These are phyloP conservation scores for Acacia crassicarpa DNA, from an alignment of 306 rosid species.

Conservation along the genomic window DNA sequence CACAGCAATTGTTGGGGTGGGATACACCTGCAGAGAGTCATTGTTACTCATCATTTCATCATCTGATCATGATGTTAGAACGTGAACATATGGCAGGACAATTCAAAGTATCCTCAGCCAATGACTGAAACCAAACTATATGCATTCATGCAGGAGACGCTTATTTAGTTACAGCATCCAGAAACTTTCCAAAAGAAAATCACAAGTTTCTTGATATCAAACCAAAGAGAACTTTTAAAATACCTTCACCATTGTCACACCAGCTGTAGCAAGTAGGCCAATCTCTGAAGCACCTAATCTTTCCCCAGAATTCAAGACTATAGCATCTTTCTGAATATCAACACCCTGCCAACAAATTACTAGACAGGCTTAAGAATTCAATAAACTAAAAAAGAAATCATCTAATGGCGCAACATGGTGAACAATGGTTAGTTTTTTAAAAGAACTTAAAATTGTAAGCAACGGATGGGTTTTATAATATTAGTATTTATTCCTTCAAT, in stretches of 20 bases:
- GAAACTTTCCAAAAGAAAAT: background rate
- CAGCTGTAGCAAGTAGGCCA: conserved; percentile 91
- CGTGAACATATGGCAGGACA: background rate
- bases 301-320: conserved; percentile 78
- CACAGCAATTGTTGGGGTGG: conserved; percentile 69
- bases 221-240: background rate
- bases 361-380: conserved; percentile 26
- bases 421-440: background rate
- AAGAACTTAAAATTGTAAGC: background rate
- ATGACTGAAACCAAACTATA: conserved; percentile 5
- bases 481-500: background rate
- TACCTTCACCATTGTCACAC: conserved; percentile 82
- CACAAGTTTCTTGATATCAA: conserved; percentile 19
- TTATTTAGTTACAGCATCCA: conserved; percentile 13
- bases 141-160: conserved; percentile 9
- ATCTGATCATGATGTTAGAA: background rate
- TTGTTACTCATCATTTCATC: conserved; percentile 18
- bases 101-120: background rate
- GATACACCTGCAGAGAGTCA: conserved; percentile 63
- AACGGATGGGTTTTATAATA: background rate
- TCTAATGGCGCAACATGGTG: background rate
- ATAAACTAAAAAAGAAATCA: background rate
- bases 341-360: conserved; percentile 54
- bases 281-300: conserved; percentile 83
- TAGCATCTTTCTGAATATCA: conserved; percentile 71